phyloP scores from a whole-genome alignment of 345 rosid species.

The Kernera saxatilis region DNA sequence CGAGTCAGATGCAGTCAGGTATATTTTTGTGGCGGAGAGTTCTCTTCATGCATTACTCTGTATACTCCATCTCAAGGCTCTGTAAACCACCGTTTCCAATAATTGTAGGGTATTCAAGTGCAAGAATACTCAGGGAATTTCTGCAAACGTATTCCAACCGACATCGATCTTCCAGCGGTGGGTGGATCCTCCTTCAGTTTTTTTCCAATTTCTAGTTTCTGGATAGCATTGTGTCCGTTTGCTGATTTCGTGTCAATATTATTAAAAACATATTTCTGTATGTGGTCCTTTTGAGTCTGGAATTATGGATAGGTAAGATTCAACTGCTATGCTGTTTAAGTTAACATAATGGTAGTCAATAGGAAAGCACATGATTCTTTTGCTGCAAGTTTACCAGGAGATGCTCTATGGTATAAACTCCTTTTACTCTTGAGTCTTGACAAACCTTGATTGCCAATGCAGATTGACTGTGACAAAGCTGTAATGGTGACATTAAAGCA shows the following conservation, averaged over 20 bases:
- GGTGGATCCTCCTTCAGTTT: slow-evolving; percentile 13
- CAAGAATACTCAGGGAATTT: slow-evolving; percentile 92
- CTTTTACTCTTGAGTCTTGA: slow-evolving; percentile 17
- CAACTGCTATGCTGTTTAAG: background rate
- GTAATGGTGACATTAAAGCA: slow-evolving; percentile 93
- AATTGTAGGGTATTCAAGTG: slow-evolving; percentile 87
- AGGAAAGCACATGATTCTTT: background rate
- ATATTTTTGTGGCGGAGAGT: slow-evolving; percentile 11
- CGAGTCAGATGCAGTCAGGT: slow-evolving; percentile 97
- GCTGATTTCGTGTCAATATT: background rate
- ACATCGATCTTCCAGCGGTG: slow-evolving; percentile 30
- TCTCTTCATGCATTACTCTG: slow-evolving; percentile 5
- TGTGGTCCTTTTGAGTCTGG: background rate
- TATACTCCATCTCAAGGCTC: background rate
- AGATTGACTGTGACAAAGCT: slow-evolving; percentile 96
- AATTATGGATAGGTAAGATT: background rate
- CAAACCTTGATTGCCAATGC: slow-evolving; percentile 34
- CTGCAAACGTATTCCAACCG: slow-evolving; percentile 63
- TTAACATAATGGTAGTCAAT: background rate
- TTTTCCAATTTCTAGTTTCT: background rate
- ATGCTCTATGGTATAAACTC: background rate
- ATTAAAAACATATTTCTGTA: background rate
- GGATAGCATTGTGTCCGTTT: background rate
- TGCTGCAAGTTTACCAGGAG: background rate
- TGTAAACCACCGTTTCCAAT: background rate